These are phyloP conservation scores for Candida boidinii DNA, from an alignment of 805 yeast genomes.

Conservation along the genomic window DNA sequence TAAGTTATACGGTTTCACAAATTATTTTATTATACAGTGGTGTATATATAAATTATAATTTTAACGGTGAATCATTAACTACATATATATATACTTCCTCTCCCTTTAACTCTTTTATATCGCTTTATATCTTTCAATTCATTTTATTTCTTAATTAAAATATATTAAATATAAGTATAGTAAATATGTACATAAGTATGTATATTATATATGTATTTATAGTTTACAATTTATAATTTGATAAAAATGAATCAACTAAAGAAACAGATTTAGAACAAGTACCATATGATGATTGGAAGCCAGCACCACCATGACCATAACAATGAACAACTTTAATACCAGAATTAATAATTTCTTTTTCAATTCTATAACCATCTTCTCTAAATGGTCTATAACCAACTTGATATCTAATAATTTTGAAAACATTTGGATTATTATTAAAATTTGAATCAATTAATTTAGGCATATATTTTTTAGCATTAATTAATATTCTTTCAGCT, in stretches of 20 bases:
- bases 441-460: conserved; percentile 23
- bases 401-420: conserved; percentile 41
- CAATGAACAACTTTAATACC: conserved; percentile 39
- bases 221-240: neutral
- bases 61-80: too few relatives aligned
- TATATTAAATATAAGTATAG: too few relatives aligned
- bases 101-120: neutral
- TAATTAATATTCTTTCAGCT: conserved; percentile 35
- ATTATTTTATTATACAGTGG: too few relatives aligned
- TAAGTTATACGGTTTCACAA: too few relatives aligned
- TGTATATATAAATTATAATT: too few relatives aligned
- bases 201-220: neutral
- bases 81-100: neutral
- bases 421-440: conserved; percentile 21
- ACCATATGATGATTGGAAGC: conserved; percentile 39
- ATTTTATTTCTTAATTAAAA: neutral
- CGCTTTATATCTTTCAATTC: neutral
- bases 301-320: conserved; percentile 72
- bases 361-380: conserved; percentile 49
- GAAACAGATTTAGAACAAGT: neutral
- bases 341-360: conserved; percentile 21
- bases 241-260: neutral
- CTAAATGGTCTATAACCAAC: conserved; percentile 68
- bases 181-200: neutral
- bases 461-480: conserved; percentile 35